These are phyloP conservation scores for Sungouiella thailandica DNA, from an alignment of 805 yeast genomes.

Conservation along the genomic window DNA sequence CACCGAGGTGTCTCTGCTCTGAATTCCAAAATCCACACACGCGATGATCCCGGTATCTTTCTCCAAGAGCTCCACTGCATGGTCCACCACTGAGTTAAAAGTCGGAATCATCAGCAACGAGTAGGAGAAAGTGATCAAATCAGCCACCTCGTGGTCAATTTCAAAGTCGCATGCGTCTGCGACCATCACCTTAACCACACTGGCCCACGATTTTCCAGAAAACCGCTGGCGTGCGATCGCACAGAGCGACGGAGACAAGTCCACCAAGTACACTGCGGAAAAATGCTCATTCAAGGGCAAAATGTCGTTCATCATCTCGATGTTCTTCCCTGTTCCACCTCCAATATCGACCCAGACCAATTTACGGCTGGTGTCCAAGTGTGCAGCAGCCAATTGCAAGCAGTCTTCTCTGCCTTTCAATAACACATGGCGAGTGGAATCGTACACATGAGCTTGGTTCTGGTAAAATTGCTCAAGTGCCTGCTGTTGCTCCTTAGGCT, in stretches of 20 bases:
- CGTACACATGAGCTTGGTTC: slow-evolving; percentile 74
- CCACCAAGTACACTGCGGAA: slow-evolving; percentile 66
- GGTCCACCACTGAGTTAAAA: slow-evolving; percentile 73
- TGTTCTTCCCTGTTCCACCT: slow-evolving; percentile 83
- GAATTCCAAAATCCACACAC: slow-evolving; percentile 79
- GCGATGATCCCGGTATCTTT: slow-evolving; percentile 57
- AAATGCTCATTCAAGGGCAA: slow-evolving; percentile 46
- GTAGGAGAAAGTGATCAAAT: slow-evolving; percentile 72
- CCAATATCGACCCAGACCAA: slow-evolving; percentile 78
- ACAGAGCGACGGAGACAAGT: slow-evolving; percentile 72
- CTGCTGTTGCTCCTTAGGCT: slow-evolving; percentile 46
- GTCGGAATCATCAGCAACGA: slow-evolving; percentile 84
- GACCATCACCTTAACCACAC: slow-evolving; percentile 58
- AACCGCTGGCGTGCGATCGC: slow-evolving; percentile 64
- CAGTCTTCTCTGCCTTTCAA: slow-evolving; percentile 70
- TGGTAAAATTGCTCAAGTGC: slow-evolving; percentile 67
- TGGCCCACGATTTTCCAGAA: slow-evolving; percentile 35
- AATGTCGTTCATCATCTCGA: slow-evolving; percentile 65
- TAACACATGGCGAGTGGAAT: slow-evolving; percentile 59
- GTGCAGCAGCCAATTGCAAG: slow-evolving; percentile 54
- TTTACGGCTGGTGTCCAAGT: slow-evolving; percentile 34
- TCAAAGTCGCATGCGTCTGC: slow-evolving; percentile 73
- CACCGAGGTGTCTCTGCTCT: slow-evolving; percentile 54
- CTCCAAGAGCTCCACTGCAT: slow-evolving; percentile 48
- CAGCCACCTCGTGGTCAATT: slow-evolving; percentile 47